Base-by-base conservation (phyloP, 1,284 basidiomycete genomes). In the Volvariella volvacea region DNA sequence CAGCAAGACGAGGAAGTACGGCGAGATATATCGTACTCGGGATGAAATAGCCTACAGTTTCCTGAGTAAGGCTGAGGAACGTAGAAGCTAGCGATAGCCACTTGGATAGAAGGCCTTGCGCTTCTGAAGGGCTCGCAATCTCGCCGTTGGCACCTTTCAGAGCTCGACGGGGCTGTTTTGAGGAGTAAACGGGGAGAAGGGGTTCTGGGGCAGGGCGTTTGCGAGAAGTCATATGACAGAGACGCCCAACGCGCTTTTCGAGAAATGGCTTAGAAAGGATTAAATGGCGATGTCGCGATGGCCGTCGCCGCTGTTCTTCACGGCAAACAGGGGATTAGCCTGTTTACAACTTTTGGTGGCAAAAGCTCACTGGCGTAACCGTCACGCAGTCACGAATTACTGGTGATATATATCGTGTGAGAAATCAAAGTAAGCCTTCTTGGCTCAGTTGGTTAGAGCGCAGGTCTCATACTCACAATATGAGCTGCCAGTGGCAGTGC, bases 201-300 rank as follows among this genome's bases (percentile, higher is more conserved):
- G 58, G 53, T 39, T 62, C 63, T 32, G 56, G 50, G 33, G 66
- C 65, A 42, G 50, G 55, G 32, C 66, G 62, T 56, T 68, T 68
- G 25, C 55, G 54, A 34, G 55, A 45, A 56, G 54, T 59, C 65
- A 66, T 67, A 28, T 28, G 25, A 28, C 12, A 6, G 6, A 28
- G 12, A 12, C 12, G 6, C 25, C 6, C 25, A 12, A 28, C 12
- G 6, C 12, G 25, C 25, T 6, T 28, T 28, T n/a, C n/a, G n/a
- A n/a, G 25, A 28, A 28, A 12, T 28, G 12, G 25, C 12, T 6
- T 28, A 28, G 25, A 28, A 28, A 28, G 6, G 25, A 28, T 28
- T 28, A 28, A 12, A 28, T 28, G 25, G 6, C 25, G 25, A 28
- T 12, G 25, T 12, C 25, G 25, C 12, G 25, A 28, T 28, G 6